Evolutionary conservation across 1,284 basidiomycete genomes (phyloP).

Genomic region (Xerocomus cyaneibrunnescens): DNA sequence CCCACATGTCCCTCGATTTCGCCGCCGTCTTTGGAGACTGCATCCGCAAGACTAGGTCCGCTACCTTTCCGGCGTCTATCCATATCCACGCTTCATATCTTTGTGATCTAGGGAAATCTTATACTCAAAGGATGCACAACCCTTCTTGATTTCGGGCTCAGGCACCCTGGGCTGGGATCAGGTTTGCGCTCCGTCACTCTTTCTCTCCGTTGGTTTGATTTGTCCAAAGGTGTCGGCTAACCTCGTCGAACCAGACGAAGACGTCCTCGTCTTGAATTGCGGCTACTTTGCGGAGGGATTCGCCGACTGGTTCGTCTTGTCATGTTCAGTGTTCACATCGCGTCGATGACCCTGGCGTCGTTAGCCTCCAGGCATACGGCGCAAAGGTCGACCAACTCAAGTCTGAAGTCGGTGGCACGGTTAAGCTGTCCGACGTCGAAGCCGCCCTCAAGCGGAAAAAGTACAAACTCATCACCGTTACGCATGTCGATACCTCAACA

Average conservation of each 20-base stretch:
- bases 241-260: constrained; percentile 78
- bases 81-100: not conserved
- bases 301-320: constrained; percentile 64
- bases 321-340: not conserved
- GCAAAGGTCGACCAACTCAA: constrained; percentile 87
- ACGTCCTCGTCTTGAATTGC: constrained; percentile 77
- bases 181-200: constrained; percentile 37
- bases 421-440: constrained; percentile 63
- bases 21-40: constrained; percentile 89
- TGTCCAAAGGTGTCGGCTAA: constrained; percentile 69
- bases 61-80: not conserved
- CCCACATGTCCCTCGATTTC: constrained; percentile 92
- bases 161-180: constrained; percentile 97
- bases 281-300: constrained; percentile 94
- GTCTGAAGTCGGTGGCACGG: constrained; percentile 80
- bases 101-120: constrained; percentile 60
- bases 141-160: constrained; percentile 89
- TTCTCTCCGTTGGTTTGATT: not conserved
- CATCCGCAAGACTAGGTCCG: constrained; percentile 78
- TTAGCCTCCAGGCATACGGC: constrained; percentile 84
- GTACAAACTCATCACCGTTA: constrained; percentile 91
- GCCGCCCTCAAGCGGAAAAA: constrained; percentile 78
- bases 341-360: not conserved
- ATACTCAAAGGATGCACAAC: constrained; percentile 75
- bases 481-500: constrained; percentile 94